Evolutionary conservation across 495 filamentous ascomycete genomes (phyloP).

Genomic region (Penicillium longicatenatum): DNA sequence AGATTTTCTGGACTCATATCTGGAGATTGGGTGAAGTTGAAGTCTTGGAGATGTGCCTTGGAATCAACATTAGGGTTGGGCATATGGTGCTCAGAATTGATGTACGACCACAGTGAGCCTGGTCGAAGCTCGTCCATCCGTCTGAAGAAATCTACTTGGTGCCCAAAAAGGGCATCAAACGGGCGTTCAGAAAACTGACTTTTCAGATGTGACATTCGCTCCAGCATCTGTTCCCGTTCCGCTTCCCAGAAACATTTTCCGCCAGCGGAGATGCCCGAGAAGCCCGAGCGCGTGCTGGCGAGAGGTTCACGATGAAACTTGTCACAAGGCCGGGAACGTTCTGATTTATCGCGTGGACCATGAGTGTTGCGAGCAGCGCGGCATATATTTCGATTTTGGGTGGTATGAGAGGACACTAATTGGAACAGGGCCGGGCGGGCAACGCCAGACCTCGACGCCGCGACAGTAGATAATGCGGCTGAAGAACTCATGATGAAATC

Average conservation of each 20-base stretch:
- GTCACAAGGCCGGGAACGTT: slow-evolving; percentile 18
- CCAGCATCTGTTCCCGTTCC: slow-evolving; percentile 21
- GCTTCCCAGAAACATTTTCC: slow-evolving; percentile 23
- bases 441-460: slow-evolving; percentile 7
- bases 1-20: slow-evolving; percentile 11
- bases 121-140: slow-evolving; percentile 23
- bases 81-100: slow-evolving; percentile 18
- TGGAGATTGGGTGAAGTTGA: slow-evolving; percentile 9
- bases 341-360: slow-evolving; percentile 11
- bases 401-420: slow-evolving; percentile 9
- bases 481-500: slow-evolving; percentile 23
- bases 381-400: slow-evolving; percentile 16
- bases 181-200: slow-evolving; percentile 37
- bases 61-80: neutral
- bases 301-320: slow-evolving; percentile 18
- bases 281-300: slow-evolving; percentile 19
- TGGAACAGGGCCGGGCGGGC: slow-evolving; percentile 17
- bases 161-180: slow-evolving; percentile 45
- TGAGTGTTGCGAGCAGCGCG: slow-evolving; percentile 19
- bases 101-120: slow-evolving; percentile 30
- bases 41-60: slow-evolving; percentile 17
- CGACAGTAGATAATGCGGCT: slow-evolving; percentile 13
- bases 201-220: slow-evolving; percentile 23
- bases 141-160: slow-evolving; percentile 27
- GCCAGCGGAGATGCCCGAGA: slow-evolving; percentile 14